Base-by-base conservation (phyloP, 768 basidiomycete species). In the Tylopilus rubrobrunneus region DNA sequence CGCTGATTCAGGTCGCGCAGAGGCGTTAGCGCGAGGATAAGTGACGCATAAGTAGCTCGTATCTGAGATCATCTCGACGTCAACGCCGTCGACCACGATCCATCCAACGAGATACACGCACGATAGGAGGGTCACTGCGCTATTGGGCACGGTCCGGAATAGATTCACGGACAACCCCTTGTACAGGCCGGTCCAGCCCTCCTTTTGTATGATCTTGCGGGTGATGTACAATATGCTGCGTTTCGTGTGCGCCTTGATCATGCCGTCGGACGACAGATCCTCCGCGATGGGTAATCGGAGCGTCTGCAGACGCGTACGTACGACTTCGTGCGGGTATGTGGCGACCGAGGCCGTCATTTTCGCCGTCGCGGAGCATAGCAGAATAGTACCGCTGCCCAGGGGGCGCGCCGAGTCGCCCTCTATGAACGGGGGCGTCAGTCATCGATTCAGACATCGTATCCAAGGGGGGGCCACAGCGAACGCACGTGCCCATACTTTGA, bases 261-360 rank as follows among this genome's bases (percentile, higher is more conserved):
- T 81, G 25, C 83, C 82, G 49, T 83, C 81, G 14, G 83, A 83
- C 5, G 80, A 81, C 60, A 79, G 63, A 58, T 79, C 79, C 60
- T 79, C 79, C 42, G 79, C 75, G 45, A 89, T 74, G 43, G 83
- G 86, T 48, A 83, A 81, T 53, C 82, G 78, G 61, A 86, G 83
- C 4, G 96, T 95, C 71, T 99, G 97, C 45, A 98, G 73, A 6
- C 96, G 84, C n/a, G 97, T 98, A n/a, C 97, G 89, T 34, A 99
- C 80, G 42, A 99, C 97, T 71, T 99, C 97, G 72, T 99, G 97
- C 1, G 97, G 97, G 69, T 99, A 99, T 33, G 97, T 98, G 36
- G 87, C 89, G 19, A 98, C 74, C 17, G 93, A 94, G 8, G 97
- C 97, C 1, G 90, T 86, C 90, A 98, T 97, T 70, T 99, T 99